These are phyloP conservation scores for Ustilago vetiveriae DNA, from an alignment of 1,284 basidiomycete species.

Conservation along the genomic window DNA sequence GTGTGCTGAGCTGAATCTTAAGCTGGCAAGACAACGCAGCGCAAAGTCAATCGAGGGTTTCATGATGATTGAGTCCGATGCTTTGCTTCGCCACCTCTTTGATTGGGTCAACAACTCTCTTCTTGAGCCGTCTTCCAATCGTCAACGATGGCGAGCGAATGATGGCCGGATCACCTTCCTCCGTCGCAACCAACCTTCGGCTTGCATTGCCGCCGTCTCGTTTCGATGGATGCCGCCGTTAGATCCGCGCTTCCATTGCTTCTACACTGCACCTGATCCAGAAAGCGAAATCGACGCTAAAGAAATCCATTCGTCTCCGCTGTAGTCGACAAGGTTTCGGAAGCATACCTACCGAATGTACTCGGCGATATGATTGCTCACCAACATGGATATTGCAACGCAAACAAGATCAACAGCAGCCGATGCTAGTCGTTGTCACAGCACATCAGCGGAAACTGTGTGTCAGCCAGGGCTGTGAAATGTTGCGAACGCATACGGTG, in stretches of 20 bases:
- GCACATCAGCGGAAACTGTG: too few relatives aligned
- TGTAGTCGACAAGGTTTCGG: slow-evolving; percentile 4
- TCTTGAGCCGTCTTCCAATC: too few relatives aligned
- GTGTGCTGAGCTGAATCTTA: neutral
- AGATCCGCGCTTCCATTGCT: too few relatives aligned
- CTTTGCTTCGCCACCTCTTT: too few relatives aligned
- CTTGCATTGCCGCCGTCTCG: slow-evolving; percentile 9
- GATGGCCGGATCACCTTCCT: slow-evolving; percentile 10
- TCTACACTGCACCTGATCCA: neutral
- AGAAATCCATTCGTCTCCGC: slow-evolving; percentile 8
- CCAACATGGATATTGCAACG: neutral
- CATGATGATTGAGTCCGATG: too few relatives aligned
- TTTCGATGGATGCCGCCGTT: slow-evolving; percentile 3
- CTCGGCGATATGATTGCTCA: neutral
- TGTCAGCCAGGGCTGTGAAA: too few relatives aligned
- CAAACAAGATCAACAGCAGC: too few relatives aligned
- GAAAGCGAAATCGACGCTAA: slow-evolving; percentile 8
- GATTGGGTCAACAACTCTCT: too few relatives aligned
- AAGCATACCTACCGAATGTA: slow-evolving; percentile 4
- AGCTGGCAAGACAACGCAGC: too few relatives aligned
- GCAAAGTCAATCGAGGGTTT: too few relatives aligned
- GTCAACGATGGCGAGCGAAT: slow-evolving; percentile 3
- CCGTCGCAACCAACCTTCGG: slow-evolving; percentile 7
- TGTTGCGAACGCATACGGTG: too few relatives aligned
- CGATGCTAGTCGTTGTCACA: too few relatives aligned